Percentiles rank a stretch among this genome's conserved stretches.
Evolutionary conservation across 1,284 basidiomycete species (phyloP).

Genomic region (Cryptococcus sp.): DNA sequence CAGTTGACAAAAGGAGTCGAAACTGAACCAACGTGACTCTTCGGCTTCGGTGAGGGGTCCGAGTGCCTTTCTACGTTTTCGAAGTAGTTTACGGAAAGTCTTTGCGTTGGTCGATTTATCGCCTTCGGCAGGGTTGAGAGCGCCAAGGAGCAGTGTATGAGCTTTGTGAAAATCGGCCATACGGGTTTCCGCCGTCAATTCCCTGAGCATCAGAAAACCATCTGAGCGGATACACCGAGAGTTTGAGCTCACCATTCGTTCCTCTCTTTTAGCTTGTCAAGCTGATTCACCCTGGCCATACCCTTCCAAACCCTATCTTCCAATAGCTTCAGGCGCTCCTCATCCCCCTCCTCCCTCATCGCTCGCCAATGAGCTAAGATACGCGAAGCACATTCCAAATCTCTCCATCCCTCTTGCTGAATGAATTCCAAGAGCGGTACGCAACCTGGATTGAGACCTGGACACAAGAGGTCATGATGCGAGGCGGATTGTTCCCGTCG

Average conservation of each 20-base stretch:
- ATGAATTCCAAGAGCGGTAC: constrained; percentile 60
- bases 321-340: constrained; percentile 48
- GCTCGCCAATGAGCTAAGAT: constrained; percentile 62
- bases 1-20: constrained; percentile 65
- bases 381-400: constrained; percentile 65
- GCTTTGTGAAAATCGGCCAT: constrained; percentile 65
- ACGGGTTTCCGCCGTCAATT: constrained; percentile 6
- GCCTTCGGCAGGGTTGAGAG: constrained; percentile 25
- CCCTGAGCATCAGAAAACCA: constrained; percentile 6
- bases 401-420: constrained; percentile 62
- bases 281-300: constrained; percentile 39
- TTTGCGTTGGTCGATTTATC: constrained; percentile 11
- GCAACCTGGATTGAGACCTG: constrained; percentile 65
- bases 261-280: constrained; percentile 35
- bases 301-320: constrained; percentile 34
- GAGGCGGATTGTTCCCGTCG: constrained; percentile 53
- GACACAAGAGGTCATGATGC: constrained; percentile 69
- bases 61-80: constrained; percentile 58
- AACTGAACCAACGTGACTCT: constrained; percentile 62
- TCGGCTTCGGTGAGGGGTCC: constrained; percentile 57
- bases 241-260: constrained; percentile 34
- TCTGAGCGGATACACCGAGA: not conserved
- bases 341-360: constrained; percentile 55
- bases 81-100: constrained; percentile 23
- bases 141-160: constrained; percentile 53